Conservation (phyloP, 2,329 filamentous ascomycete genomes). For the Thielaviopsis euricoi region DNA sequence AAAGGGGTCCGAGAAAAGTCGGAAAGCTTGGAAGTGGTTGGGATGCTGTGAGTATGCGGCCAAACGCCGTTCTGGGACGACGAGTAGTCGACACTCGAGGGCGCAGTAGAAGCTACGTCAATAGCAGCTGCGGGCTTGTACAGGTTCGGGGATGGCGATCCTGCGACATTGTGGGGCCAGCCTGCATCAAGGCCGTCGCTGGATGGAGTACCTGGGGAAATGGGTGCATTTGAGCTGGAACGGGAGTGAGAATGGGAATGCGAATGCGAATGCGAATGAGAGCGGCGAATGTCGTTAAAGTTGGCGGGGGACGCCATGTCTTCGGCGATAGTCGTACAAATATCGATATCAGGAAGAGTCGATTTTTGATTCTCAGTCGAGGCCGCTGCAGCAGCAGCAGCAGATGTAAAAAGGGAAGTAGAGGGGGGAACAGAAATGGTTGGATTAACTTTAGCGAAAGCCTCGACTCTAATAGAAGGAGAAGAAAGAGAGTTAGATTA, state of each 20-base stretch:
- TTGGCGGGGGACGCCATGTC: not conserved
- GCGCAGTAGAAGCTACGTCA: not conserved
- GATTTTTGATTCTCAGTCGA: not conserved
- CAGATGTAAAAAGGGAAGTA: not conserved
- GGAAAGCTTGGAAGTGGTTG: not conserved
- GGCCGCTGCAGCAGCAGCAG: not conserved
- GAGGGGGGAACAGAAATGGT: not conserved
- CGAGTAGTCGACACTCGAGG: not conserved
- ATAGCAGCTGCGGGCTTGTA: not conserved
- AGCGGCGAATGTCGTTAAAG: not conserved
- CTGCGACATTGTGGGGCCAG: slow-evolving; percentile 18
- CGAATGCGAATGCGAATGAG: not conserved
- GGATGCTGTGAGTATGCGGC: not conserved
- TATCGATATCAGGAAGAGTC: not conserved
- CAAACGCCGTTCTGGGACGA: not conserved
- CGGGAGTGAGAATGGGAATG: not conserved
- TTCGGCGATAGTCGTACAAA: not conserved
- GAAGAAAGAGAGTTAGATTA: not conserved
- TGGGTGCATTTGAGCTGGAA: slow-evolving; percentile 17
- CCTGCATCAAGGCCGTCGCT: slow-evolving; percentile 15
- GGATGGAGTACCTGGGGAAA: slow-evolving; percentile 14
- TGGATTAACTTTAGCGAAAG: not conserved
- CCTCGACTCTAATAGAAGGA: not conserved
- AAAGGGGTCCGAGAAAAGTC: not conserved
- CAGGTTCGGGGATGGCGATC: not conserved